Conservation (phyloP, 176 grass and related monocot genomes). For the Carex scoparia region DNA sequence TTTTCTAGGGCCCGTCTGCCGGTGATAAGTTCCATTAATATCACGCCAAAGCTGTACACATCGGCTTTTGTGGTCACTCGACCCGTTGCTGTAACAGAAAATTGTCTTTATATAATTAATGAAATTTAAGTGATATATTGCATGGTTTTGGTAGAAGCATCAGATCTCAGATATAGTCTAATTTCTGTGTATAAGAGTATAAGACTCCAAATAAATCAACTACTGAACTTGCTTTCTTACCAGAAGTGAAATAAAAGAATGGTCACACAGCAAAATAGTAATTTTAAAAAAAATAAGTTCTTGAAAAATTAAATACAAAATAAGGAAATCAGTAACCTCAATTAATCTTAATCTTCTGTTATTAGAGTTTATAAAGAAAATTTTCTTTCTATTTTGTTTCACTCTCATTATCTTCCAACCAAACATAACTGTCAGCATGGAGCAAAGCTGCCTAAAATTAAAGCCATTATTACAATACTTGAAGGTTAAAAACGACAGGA, state of each 20-base stretch:
- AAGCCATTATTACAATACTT: neutral
- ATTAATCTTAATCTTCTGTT: neutral
- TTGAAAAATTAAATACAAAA: neutral
- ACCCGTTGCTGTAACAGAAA: conserved; percentile 30
- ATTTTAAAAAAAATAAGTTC: neutral
- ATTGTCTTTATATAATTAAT: neutral
- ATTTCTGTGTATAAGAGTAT: neutral
- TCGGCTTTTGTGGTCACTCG: conserved; percentile 45
- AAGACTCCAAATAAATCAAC: neutral
- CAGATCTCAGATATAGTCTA: neutral
- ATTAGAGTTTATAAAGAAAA: neutral
- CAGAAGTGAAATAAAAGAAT: neutral
- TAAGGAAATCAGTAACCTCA: neutral
- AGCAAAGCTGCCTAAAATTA: neutral
- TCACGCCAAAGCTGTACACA: conserved; percentile 46
- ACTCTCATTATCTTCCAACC: neutral
- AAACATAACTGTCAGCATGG: neutral
- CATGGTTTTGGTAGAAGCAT: neutral
- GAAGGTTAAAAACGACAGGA: neutral
- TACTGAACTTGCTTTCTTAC: neutral
- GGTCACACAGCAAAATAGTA: neutral
- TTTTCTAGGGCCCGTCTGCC: conserved; percentile 29
- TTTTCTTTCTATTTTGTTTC: neutral
- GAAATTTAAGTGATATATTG: neutral
- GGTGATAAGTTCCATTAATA: conserved; percentile 47